Conservation (phyloP, 352 stramenopile species). For the Thraustochytrium sp. region DNA sequence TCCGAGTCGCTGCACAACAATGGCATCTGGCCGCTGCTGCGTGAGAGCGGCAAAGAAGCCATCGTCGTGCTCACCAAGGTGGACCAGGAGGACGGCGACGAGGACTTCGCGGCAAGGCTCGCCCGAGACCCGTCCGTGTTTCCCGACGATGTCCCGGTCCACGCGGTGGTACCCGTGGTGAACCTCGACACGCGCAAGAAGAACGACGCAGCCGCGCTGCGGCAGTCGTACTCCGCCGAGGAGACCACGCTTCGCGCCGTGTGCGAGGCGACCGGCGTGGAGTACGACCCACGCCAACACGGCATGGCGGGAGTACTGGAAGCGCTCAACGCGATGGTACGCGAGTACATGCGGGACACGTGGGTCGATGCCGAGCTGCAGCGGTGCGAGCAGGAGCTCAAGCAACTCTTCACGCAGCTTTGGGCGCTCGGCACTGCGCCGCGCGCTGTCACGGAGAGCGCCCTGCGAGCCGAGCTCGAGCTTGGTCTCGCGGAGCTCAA, state of each 20-base stretch:
- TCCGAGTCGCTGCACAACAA: no score
- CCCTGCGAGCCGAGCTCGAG: background rate
- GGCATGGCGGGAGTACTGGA: constrained; percentile 46
- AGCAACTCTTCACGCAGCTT: background rate
- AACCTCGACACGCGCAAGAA: constrained; percentile 55
- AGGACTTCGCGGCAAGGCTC: no score
- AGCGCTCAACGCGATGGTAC: constrained; percentile 54
- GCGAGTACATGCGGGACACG: constrained; percentile 43
- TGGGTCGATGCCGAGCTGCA: constrained; percentile 48
- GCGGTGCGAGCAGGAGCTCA: background rate
- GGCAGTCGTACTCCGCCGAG: background rate
- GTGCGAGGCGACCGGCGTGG: background rate
- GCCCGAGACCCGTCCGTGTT: constrained; percentile 36
- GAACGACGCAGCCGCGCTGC: constrained; percentile 25
- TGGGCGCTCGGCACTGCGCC: background rate
- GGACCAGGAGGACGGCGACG: no score
- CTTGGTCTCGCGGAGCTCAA: background rate
- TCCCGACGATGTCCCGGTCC: constrained; percentile 52
- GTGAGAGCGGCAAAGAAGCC: background rate
- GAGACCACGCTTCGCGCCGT: background rate
- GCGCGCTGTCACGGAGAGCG: background rate
- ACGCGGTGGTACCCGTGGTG: no score
- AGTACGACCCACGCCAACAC: constrained; percentile 27
- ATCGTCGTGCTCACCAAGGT: background rate
- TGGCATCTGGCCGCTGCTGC: constrained; percentile 56